These are phyloP conservation scores for Suillus fuscotomentosus DNA, from an alignment of 768 basidiomycete species.

Conservation along the genomic window DNA sequence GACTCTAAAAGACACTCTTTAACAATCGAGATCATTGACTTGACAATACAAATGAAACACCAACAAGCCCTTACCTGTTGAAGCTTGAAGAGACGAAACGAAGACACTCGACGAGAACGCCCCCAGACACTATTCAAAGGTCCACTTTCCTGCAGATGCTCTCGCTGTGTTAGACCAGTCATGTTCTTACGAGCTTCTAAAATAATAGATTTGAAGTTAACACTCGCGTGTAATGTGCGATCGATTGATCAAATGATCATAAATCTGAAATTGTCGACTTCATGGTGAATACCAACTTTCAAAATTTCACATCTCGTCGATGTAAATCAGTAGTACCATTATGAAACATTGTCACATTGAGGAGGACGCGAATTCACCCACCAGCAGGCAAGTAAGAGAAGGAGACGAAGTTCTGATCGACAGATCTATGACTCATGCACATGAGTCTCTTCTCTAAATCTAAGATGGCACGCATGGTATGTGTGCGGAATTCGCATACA, in stretches of 20 bases:
- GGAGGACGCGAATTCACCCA: neutral
- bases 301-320: no score
- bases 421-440: neutral
- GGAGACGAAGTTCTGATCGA: neutral
- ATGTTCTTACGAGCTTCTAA: neutral
- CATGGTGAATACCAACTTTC: no score
- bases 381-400: neutral
- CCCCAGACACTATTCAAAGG: neutral
- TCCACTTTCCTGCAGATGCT: neutral
- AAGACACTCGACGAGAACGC: neutral
- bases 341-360: no score
- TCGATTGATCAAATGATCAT: no score
- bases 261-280: no score
- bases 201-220: neutral
- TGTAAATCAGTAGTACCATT: no score
- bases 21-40: constrained; percentile 4
- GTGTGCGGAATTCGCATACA: neutral
- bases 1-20: constrained; percentile 43
- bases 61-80: neutral
- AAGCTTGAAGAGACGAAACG: neutral
- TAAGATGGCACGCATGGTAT: no score
- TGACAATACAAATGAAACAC: neutral
- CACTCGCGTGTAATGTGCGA: neutral
- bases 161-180: neutral
- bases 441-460: no score